phyloP scores from a whole-genome alignment of 768 basidiomycete genomes.

The Aureoboletus auriporus region DNA sequence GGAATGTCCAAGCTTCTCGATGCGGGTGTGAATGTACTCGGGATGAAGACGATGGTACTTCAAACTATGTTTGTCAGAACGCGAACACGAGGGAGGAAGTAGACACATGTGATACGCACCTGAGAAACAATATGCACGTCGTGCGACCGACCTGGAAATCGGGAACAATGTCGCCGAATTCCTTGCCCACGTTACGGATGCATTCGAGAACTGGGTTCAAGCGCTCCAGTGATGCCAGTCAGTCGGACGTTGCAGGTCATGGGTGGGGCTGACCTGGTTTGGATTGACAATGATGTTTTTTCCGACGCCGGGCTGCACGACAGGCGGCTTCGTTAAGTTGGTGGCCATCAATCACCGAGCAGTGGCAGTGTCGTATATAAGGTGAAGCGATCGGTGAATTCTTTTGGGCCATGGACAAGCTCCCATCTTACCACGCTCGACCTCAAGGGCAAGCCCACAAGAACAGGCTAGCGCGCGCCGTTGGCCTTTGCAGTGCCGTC shows the following conservation, averaged over 20 bases:
- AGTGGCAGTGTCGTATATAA: slow-evolving; percentile 11
- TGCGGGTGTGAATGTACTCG: slow-evolving; percentile 91
- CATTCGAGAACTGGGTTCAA: slow-evolving; percentile 86
- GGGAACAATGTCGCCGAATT: slow-evolving; percentile 89
- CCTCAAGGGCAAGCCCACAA: background rate
- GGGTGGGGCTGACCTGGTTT: slow-evolving; percentile 43
- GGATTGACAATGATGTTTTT: slow-evolving; percentile 64
- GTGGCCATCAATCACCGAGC: slow-evolving; percentile 3
- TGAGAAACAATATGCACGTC: slow-evolving; percentile 88
- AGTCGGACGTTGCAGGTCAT: background rate
- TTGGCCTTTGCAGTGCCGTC: slow-evolving; percentile 17
- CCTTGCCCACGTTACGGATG: slow-evolving; percentile 86
- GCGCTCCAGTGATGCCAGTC: slow-evolving; percentile 43
- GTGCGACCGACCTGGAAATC: slow-evolving; percentile 97
- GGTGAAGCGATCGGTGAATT: background rate
- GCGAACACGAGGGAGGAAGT: background rate
- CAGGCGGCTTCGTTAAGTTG: slow-evolving; percentile 40
- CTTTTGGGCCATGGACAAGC: slow-evolving; percentile 24
- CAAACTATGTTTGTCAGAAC: slow-evolving; percentile 46
- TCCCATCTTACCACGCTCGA: slow-evolving; percentile 18
- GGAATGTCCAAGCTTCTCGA: slow-evolving; percentile 76
- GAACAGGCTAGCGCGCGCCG: slow-evolving; percentile 11
- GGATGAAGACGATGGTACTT: slow-evolving; percentile 96
- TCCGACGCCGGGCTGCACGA: slow-evolving; percentile 59
- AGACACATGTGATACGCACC: slow-evolving; percentile 39